Evolutionary conservation across 345 rosid species (phyloP), one percentile per base, ranked within the genome.

Genomic region (Euclidium syriacum): DNA sequence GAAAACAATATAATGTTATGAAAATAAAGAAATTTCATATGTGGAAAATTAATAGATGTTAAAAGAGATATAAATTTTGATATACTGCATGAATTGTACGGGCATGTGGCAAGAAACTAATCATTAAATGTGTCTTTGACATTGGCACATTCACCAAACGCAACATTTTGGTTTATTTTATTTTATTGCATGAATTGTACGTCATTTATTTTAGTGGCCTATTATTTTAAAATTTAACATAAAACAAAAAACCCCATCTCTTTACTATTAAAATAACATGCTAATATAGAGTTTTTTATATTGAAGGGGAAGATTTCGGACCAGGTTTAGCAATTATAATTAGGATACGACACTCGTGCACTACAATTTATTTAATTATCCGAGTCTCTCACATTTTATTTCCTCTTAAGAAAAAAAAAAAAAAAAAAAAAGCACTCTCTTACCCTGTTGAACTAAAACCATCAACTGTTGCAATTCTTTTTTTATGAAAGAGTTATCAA

Each of bases 271-370:
- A 22, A 22, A 49, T 39, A 29, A 14, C 39, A 48, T 38, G 40
- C n/a, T 50, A 32, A 4, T 51, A 22, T n/a, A 44, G 11, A 33
- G 30, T 10, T 27, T 25, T 32, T 40, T 32, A 25, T 51, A 18
- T 10, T 8, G 25, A 24, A 41, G 15, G 10, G 16, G 24, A 23
- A 52, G 17, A 60, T 26, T 32, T n/a, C 18, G 30, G 40, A 39
- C 58, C 72, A 48, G 34, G 51, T 17, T 67, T 58, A 49, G 24
- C 27, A 39, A 49, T 58, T n/a, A 24, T 27, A 39, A 49, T 58
- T n/a, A 24, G 53, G 60, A 50, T 51, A 32, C 46, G 46, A 52
- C 67, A 68, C 61, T 68, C 73, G 67, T 60, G 73, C 67, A 52
- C 48, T 34, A 41, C 30, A 50, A 33, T 24, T 39, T 57, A 2